These are phyloP conservation scores for Debaryomyces udenii DNA, from an alignment of 1,139 yeast genomes.

Conservation along the genomic window DNA sequence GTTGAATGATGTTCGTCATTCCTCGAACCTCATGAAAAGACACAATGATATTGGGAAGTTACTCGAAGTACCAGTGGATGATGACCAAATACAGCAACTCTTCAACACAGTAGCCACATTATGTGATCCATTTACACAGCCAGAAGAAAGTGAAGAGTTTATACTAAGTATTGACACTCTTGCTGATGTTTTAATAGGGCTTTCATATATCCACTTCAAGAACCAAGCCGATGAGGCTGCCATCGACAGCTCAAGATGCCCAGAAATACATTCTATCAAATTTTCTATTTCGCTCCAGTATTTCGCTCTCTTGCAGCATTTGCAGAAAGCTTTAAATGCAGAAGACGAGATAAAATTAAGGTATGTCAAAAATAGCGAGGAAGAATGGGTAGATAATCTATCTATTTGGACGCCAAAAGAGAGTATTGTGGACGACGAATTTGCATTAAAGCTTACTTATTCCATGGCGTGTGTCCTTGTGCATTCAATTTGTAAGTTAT, in stretches of 20 bases:
- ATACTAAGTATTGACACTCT: slow-evolving; percentile 57
- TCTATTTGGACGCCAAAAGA: slow-evolving; percentile 57
- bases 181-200: slow-evolving; percentile 54
- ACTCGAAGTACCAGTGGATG: slow-evolving; percentile 24
- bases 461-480: slow-evolving; percentile 54
- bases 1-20: slow-evolving; percentile 16
- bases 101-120: slow-evolving; percentile 44
- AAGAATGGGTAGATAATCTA: slow-evolving; percentile 44
- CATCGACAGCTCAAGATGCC: slow-evolving; percentile 11
- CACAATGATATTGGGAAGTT: slow-evolving; percentile 24
- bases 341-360: slow-evolving; percentile 50
- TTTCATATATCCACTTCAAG: slow-evolving; percentile 23
- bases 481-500: slow-evolving; percentile 55
- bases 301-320: slow-evolving; percentile 45
- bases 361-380: slow-evolving; percentile 47
- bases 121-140: slow-evolving; percentile 71
- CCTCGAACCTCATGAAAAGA: slow-evolving; percentile 21
- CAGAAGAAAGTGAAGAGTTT: slow-evolving; percentile 57
- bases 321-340: slow-evolving; percentile 46
- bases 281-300: slow-evolving; percentile 40
- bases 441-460: slow-evolving; percentile 49
- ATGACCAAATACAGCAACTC: slow-evolving; percentile 19
- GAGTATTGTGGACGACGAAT: slow-evolving; percentile 30
- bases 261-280: slow-evolving; percentile 33
- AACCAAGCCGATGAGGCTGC: slow-evolving; percentile 17